phyloP scores from a whole-genome alignment of 352 stramenopile species.

The Pythium phragmitis region DNA sequence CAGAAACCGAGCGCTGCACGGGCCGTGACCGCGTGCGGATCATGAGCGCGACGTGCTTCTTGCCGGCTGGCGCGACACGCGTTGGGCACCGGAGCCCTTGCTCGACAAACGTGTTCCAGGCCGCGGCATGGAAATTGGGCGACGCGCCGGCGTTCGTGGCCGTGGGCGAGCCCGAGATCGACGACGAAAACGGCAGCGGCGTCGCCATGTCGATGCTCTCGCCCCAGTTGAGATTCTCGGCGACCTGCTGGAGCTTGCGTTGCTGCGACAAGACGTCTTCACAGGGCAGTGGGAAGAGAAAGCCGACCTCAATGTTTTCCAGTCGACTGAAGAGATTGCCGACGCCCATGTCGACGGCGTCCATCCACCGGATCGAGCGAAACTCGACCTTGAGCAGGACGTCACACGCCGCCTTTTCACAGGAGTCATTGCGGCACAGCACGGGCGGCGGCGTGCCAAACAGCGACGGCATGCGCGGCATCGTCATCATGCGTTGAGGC shows the following conservation, averaged over 20 bases:
- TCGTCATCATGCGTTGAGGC: conserved; percentile 5
- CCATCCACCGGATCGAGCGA: conserved; percentile 67
- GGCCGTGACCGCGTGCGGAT: conserved; percentile 27
- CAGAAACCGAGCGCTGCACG: conserved; percentile 27
- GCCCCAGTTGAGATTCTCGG: conserved; percentile 68
- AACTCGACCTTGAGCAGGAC: conserved; percentile 69
- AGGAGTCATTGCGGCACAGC: conserved; percentile 63
- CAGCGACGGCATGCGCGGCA: conserved; percentile 20
- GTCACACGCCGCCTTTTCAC: conserved; percentile 42
- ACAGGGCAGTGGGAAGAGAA: conserved; percentile 76
- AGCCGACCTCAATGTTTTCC: conserved; percentile 67
- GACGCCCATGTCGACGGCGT: conserved; percentile 41
- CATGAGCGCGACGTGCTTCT: conserved; percentile 67
- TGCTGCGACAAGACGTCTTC: conserved; percentile 81
- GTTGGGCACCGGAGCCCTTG: conserved; percentile 64
- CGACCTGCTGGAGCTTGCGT: conserved; percentile 76
- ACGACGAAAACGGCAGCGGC: conserved; percentile 11
- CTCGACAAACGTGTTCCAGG: conserved; percentile 75
- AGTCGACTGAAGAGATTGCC: conserved; percentile 54
- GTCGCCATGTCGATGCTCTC: conserved; percentile 22
- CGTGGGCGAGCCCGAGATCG: conserved; percentile 22
- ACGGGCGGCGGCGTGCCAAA: conserved; percentile 19
- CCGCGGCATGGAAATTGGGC: conserved; percentile 70
- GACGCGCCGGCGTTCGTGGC: conserved; percentile 34
- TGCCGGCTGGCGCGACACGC: conserved; percentile 39